Conservation (phyloP, 1,139 yeast species). For the Pichia sp. region DNA sequence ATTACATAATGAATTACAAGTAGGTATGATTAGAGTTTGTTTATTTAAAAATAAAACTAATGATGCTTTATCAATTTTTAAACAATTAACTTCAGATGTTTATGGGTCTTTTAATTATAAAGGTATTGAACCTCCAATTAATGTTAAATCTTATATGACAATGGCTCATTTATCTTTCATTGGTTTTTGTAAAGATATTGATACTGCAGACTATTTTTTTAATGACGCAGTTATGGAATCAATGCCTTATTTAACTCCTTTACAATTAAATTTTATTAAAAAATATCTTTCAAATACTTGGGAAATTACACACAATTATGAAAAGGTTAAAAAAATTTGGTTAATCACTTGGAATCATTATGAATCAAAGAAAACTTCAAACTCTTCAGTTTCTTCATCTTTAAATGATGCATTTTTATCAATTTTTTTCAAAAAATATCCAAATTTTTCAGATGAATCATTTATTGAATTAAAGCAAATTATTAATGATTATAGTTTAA, state of each 20-base stretch:
- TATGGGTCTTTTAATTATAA: conserved; percentile 31
- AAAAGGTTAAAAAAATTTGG: conserved; percentile 61
- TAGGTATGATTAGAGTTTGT: conserved; percentile 59
- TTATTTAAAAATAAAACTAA: conserved; percentile 44
- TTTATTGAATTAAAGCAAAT: conserved; percentile 51
- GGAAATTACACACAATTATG: conserved; percentile 52
- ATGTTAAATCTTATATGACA: conserved; percentile 40
- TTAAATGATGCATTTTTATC: conserved; percentile 65
- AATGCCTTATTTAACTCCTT: conserved; percentile 64
- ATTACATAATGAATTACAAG: conserved; percentile 46
- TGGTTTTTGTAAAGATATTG: conserved; percentile 71
- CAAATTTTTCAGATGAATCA: conserved; percentile 51
- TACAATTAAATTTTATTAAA: conserved; percentile 73
- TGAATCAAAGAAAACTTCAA: conserved; percentile 46
- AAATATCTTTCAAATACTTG: conserved; percentile 60
- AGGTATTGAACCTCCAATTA: conserved; percentile 29
- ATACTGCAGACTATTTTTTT: conserved; percentile 67
- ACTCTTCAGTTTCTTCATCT: conserved; percentile 60
- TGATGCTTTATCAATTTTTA: conserved; percentile 46
- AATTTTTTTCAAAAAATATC: conserved; percentile 58
- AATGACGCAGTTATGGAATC: conserved; percentile 60
- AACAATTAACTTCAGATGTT: conserved; percentile 34
- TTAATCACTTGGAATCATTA: conserved; percentile 53
- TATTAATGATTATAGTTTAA: conserved; percentile 50
- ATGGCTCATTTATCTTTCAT: conserved; percentile 76